Conservation (phyloP, 2,329 filamentous ascomycete genomes). For the Calonectria naviculata region DNA sequence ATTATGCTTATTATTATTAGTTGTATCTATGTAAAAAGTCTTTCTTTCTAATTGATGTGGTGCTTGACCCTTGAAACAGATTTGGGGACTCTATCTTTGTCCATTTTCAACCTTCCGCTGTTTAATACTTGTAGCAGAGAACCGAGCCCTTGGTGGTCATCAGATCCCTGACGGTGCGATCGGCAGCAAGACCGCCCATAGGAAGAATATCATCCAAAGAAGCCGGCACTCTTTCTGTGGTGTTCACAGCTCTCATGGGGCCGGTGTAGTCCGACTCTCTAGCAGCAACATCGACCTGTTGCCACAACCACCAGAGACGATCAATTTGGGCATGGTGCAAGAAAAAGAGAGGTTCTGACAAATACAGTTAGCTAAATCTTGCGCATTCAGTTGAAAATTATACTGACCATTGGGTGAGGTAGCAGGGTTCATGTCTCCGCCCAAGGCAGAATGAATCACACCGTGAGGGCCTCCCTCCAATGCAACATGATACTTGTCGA, state of each 20-base stretch:
- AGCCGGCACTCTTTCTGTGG: neutral
- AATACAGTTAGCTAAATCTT: neutral
- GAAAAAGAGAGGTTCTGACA: neutral
- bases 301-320: slow-evolving; percentile 1
- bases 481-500: neutral
- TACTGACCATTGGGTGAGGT: neutral
- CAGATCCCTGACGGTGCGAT: neutral
- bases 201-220: neutral
- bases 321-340: neutral
- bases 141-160: neutral
- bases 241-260: neutral
- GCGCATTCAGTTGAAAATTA: too few species aligned
- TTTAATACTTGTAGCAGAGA: neutral
- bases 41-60: neutral
- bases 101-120: neutral
- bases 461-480: neutral
- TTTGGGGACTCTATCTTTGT: too few species aligned
- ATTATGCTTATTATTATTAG: neutral
- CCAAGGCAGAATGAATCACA: neutral
- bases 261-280: neutral
- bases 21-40: neutral
- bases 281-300: neutral
- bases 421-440: neutral
- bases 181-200: neutral
- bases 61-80: neutral